Evolutionary conservation across 163 green algal genomes (phyloP), one percentile per base, ranked within the genome.

Genomic region (Prototheca cutis): DNA sequence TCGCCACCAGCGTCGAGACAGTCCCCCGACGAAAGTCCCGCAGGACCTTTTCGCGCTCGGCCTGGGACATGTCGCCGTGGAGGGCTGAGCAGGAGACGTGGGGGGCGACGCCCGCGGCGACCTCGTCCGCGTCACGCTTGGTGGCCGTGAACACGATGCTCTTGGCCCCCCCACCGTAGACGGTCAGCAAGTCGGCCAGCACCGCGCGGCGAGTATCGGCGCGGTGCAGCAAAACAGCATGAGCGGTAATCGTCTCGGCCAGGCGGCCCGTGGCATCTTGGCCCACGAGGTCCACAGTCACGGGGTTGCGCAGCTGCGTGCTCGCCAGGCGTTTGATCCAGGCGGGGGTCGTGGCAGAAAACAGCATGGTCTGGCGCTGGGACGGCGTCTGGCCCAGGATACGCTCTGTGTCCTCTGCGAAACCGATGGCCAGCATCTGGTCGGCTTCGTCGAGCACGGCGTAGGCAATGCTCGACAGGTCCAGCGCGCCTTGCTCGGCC

Each of bases 361-460:
- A 98, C 32, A 99, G 78, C 76, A 96, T 84, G 27, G 89, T 98
- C 82, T 99, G 93, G 4, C 89, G 74, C 55, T 87, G 53, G 27
- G 75, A 56, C 31, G 85, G 77, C 23, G 87, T 66, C 32, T 77
- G 72, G 42, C 80, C 58, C 68, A 97, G 73, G 61, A 98, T 95
- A 32, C 69, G 73, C 82, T 98, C 93, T 68, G 98, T 93, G 69
- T 98, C 93, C 71, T 99, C 81, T 66, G 94, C 84, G 66, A 99
- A 99, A 40, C 93, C 93, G 59, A 98, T 88, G 63, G 87, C 81
- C 19, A 99, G 81, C 93, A 99, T 99, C 58, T 90, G 78, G 72
- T 99, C 93, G 4, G 93, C 90, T 79, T 99, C 93, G 58, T 99
- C 93, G 64, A 99, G 82, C 25, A 99, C 80, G 2, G 87, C 80